A percentile compares a stretch with the other conserved stretches of the same genome.
Evolutionary conservation across 2,329 filamentous ascomycete species (phyloP).

Genomic region (Neospermospora avenae): DNA sequence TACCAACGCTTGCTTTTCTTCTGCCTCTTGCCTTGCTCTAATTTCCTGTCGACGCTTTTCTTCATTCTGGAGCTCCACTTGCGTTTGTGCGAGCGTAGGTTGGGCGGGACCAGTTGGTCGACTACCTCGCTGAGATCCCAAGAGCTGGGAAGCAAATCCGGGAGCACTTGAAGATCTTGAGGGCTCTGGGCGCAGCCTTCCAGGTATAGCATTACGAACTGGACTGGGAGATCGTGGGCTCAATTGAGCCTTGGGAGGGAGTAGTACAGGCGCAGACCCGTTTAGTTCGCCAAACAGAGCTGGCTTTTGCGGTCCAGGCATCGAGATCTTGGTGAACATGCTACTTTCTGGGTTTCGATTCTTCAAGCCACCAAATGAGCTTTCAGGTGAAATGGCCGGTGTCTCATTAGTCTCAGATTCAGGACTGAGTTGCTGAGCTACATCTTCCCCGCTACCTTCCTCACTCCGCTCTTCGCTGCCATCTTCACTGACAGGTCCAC

Average conservation of each 20-base stretch:
- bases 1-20: conserved; percentile 54
- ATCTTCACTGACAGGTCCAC: conserved; percentile 42
- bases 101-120: conserved; percentile 38
- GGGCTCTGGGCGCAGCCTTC: conserved; percentile 48
- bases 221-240: conserved; percentile 73
- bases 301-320: conserved; percentile 42
- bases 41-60: conserved; percentile 33
- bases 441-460: conserved; percentile 60
- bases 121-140: conserved; percentile 47
- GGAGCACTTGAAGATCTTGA: conserved; percentile 59
- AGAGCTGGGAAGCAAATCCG: conserved; percentile 53
- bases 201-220: conserved; percentile 55
- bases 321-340: conserved; percentile 44
- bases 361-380: conserved; percentile 52
- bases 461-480: conserved; percentile 47
- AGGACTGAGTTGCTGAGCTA: conserved; percentile 61
- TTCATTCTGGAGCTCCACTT: conserved; percentile 26
- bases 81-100: conserved; percentile 24
- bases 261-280: conserved; percentile 52
- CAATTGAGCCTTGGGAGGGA: conserved; percentile 45
- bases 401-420: conserved; percentile 44
- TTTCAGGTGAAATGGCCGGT: conserved; percentile 53
- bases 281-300: conserved; percentile 54
- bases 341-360: conserved; percentile 37
- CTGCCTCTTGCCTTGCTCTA: conserved; percentile 53